These are phyloP conservation scores for Pythium monospermum DNA, from an alignment of 352 stramenopile species.

Conservation along the genomic window DNA sequence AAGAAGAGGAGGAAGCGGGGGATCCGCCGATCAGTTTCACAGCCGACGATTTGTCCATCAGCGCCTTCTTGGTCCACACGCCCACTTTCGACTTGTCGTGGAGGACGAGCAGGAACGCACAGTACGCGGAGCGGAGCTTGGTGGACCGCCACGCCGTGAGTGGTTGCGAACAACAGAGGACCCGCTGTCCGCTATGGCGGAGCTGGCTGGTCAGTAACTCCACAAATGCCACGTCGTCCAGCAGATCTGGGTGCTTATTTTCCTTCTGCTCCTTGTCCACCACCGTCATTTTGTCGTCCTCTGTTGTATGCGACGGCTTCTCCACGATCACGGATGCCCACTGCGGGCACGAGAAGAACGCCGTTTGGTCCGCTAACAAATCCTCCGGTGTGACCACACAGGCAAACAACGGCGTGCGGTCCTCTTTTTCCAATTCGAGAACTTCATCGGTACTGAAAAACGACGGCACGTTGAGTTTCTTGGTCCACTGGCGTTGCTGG, in stretches of 20 bases:
- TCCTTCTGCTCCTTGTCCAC: constrained; percentile 78
- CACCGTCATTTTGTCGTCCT: no score
- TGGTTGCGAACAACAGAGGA: constrained; percentile 59
- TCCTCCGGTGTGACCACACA: constrained; percentile 52
- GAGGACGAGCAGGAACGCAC: constrained; percentile 32
- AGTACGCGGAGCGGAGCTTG: constrained; percentile 33
- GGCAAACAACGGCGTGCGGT: constrained; percentile 43
- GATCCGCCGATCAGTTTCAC: constrained; percentile 37
- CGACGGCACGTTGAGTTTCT: constrained; percentile 29
- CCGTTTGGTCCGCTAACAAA: constrained; percentile 47
- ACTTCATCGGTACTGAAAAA: constrained; percentile 39
- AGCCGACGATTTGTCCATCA: constrained; percentile 45
- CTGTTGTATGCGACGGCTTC: no score
- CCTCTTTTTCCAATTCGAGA: constrained; percentile 29
- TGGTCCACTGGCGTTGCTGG: constrained; percentile 50
- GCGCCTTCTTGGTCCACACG: constrained; percentile 17
- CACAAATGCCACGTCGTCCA: constrained; percentile 39
- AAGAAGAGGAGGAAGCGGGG: constrained; percentile 32
- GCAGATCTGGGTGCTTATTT: constrained; percentile 34
- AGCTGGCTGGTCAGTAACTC: constrained; percentile 40
- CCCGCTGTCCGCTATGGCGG: constrained; percentile 38
- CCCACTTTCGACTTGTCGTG: constrained; percentile 8
- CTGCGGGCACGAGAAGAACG: constrained; percentile 36
- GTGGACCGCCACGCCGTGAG: constrained; percentile 52
- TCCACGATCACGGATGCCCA: constrained; percentile 80